Conservation (phyloP, 192 early-diverging fungal species). For the Spizellomyces punctatus region DNA sequence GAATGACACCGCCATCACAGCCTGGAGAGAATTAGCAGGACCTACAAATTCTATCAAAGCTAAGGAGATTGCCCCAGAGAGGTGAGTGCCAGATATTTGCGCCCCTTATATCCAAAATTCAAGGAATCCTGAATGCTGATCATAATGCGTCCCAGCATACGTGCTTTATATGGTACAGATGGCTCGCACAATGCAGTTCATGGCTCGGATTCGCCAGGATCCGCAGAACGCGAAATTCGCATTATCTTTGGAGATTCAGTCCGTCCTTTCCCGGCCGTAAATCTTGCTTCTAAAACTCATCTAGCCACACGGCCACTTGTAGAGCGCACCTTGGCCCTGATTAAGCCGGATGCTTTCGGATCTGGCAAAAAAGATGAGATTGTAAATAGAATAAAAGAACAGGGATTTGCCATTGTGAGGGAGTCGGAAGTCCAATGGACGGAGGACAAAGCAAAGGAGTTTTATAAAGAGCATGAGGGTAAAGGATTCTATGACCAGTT, state of each 20-base stretch:
- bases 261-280: conserved; percentile 17
- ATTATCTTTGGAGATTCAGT: conserved; percentile 45
- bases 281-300: too few species aligned
- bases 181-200: conserved; percentile 60
- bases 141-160: conserved; percentile 40
- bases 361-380: conserved; percentile 16
- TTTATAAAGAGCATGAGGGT: conserved; percentile 50
- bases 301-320: background rate
- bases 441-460: conserved; percentile 45
- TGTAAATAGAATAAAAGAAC: conserved; percentile 8
- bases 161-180: conserved; percentile 59
- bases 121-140: background rate
- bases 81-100: conserved; percentile 20
- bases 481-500: conserved; percentile 52
- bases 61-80: conserved; percentile 51
- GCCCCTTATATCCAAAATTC: background rate
- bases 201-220: conserved; percentile 56
- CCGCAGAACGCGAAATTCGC: conserved; percentile 43
- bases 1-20: conserved; percentile 52
- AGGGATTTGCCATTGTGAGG: conserved; percentile 48
- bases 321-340: conserved; percentile 36
- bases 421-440: conserved; percentile 43
- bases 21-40: conserved; percentile 58
- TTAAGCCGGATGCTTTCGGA: conserved; percentile 41
- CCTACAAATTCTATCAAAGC: conserved; percentile 65